Evolutionary conservation across 768 basidiomycete species (phyloP).

Genomic region (Scleroderma citrinum): DNA sequence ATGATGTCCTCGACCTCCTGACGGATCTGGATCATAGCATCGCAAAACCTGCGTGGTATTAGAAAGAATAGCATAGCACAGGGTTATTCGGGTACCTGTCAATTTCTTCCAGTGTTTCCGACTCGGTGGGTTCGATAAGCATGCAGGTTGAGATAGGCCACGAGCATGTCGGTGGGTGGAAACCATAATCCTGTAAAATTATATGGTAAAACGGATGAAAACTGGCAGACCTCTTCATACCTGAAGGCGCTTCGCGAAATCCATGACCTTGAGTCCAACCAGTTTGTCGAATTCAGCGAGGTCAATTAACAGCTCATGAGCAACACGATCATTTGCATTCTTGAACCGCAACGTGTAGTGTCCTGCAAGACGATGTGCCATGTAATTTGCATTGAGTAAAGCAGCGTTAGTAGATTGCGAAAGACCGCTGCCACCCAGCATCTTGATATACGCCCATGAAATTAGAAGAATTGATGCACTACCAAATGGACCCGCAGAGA

Average conservation of each 20-base stretch:
- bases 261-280: constrained; percentile 87
- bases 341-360: constrained; percentile 86
- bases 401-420: constrained; percentile 81
- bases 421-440: constrained; percentile 94
- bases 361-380: constrained; percentile 79
- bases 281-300: constrained; percentile 90
- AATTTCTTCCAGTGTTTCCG: constrained; percentile 88
- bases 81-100: constrained; percentile 50
- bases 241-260: constrained; percentile 95
- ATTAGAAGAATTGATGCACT: constrained; percentile 94
- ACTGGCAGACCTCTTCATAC: constrained; percentile 30
- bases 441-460: constrained; percentile 99
- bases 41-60: constrained; percentile 67
- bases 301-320: constrained; percentile 94
- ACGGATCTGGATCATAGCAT: constrained; percentile 97
- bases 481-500: constrained; percentile 90
- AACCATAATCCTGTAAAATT: constrained; percentile 69
- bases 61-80: neutral
- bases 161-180: constrained; percentile 96
- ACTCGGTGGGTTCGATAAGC: constrained; percentile 97
- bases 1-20: constrained; percentile 86
- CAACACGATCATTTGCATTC: constrained; percentile 87
- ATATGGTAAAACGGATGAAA: neutral
- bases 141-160: constrained; percentile 98
- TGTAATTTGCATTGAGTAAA: constrained; percentile 94